Percentiles rank a stretch among this genome's conserved stretches.
Conservation (phyloP, 768 basidiomycete species). For the Udeniomyces megalosporus region DNA sequence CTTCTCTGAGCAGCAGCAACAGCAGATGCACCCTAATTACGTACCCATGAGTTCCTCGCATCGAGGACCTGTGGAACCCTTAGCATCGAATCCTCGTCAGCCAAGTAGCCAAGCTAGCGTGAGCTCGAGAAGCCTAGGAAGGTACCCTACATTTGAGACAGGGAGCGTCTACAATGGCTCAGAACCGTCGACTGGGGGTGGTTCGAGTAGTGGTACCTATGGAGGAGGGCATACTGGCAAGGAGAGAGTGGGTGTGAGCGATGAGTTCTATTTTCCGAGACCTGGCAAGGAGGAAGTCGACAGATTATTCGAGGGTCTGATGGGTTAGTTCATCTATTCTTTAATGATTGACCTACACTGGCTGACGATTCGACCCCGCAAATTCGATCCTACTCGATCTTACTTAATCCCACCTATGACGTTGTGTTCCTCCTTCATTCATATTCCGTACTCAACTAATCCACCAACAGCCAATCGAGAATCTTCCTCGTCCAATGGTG, state of each 20-base stretch:
- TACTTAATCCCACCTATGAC: not conserved
- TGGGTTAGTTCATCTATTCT: constrained; percentile 23
- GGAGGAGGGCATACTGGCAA: not conserved
- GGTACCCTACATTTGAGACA: constrained; percentile 31
- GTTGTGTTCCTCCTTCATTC: constrained; percentile 6
- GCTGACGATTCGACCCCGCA: constrained; percentile 41
- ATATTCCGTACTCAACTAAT: constrained; percentile 7
- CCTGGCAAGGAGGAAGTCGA: constrained; percentile 70
- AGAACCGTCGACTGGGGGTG: constrained; percentile 14
- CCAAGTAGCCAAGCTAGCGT: not conserved
- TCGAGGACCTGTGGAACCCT: constrained; percentile 3
- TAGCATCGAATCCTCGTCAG: not conserved
- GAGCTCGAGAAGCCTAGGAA: constrained; percentile 19
- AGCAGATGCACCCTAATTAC: constrained; percentile 1
- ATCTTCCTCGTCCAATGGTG: constrained; percentile 33
- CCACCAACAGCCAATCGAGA: constrained; percentile 34
- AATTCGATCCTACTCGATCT: constrained; percentile 3
- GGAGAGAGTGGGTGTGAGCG: constrained; percentile 18
- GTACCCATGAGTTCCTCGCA: constrained; percentile 13
- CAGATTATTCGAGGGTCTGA: constrained; percentile 58
- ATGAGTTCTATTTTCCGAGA: constrained; percentile 52
- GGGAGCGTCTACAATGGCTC: constrained; percentile 22
- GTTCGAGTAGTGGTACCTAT: too few relatives aligned
- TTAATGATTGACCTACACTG: constrained; percentile 25
- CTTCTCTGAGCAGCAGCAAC: not conserved